Percentiles rank a stretch among this genome's conserved stretches.
Evolutionary conservation across 768 basidiomycete species (phyloP).

Genomic region (Hygrophoropsis aurantiaca): DNA sequence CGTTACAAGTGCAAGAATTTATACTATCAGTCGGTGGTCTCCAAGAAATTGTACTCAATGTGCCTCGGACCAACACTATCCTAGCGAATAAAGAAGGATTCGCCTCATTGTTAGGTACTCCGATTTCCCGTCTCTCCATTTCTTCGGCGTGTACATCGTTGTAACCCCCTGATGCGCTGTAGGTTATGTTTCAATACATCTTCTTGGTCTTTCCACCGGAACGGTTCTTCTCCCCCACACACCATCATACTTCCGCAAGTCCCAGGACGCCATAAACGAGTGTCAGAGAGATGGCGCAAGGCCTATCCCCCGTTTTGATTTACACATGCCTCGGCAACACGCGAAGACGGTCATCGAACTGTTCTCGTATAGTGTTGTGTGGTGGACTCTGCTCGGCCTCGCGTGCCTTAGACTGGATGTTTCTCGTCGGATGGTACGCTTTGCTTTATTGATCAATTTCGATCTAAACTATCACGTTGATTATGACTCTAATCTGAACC

Average conservation of each 20-base stretch:
- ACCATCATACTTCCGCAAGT: conserved; percentile 68
- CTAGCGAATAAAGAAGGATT: conserved; percentile 92
- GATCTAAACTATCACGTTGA: too few relatives aligned
- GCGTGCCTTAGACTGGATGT: conserved; percentile 39
- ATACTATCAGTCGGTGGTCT: conserved; percentile 55
- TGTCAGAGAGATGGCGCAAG: conserved; percentile 2
- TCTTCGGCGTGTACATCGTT: neutral
- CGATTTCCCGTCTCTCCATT: neutral
- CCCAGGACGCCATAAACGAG: conserved; percentile 29
- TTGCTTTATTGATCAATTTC: neutral
- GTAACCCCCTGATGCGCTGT: conserved; percentile 1
- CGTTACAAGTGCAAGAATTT: conserved; percentile 67
- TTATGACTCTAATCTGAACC: too few relatives aligned
- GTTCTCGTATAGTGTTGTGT: conserved; percentile 71
- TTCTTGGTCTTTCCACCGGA: conserved; percentile 82
- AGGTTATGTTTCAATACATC: conserved; percentile 91
- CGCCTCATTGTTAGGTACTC: conserved; percentile 67
- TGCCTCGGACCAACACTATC: conserved; percentile 62
- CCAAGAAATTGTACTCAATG: conserved; percentile 62
- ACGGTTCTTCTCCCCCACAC: conserved; percentile 78
- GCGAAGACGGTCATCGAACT: conserved; percentile 78
- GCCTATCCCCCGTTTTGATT: conserved; percentile 8
- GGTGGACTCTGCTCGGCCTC: conserved; percentile 65
- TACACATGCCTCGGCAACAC: conserved; percentile 49
- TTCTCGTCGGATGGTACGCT: conserved; percentile 62